Evolutionary conservation across 2,329 filamentous ascomycete species (phyloP).

Genomic region (Aspergillus caelatus): DNA sequence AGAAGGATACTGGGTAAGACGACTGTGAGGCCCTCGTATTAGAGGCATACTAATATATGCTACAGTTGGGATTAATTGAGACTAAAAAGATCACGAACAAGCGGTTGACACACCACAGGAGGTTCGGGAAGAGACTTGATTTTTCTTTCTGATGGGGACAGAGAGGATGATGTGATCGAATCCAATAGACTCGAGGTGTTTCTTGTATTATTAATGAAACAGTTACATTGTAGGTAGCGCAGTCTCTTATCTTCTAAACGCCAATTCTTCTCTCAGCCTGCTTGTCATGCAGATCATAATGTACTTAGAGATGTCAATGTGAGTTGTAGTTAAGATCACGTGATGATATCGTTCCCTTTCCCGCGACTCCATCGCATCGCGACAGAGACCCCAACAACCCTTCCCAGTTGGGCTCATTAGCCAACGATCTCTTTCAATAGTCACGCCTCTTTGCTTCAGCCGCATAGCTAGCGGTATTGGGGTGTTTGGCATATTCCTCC

Average conservation of each 20-base stretch:
- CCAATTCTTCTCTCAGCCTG: conserved; percentile 11
- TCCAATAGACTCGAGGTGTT: conserved; percentile 15
- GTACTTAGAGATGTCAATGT: background rate
- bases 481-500: background rate
- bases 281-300: background rate
- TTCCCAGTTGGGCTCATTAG: conserved; percentile 6
- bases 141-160: background rate
- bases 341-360: conserved; percentile 11
- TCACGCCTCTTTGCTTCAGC: background rate
- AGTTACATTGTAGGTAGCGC: conserved; percentile 18
- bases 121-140: conserved; percentile 9
- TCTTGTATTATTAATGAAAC: conserved; percentile 26
- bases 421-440: conserved; percentile 2
- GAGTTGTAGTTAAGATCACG: conserved; percentile 12
- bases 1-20: conserved; percentile 75
- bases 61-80: conserved; percentile 35
- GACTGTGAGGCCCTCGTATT: conserved; percentile 8
- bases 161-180: conserved; percentile 10
- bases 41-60: conserved; percentile 10
- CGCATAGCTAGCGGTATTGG: background rate
- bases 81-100: background rate
- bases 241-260: conserved; percentile 4
- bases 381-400: conserved; percentile 4
- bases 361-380: conserved; percentile 17
- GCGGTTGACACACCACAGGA: background rate